Evolutionary conservation across 306 rosid species (phyloP).

Genomic region (Pachyrhizus erosus): DNA sequence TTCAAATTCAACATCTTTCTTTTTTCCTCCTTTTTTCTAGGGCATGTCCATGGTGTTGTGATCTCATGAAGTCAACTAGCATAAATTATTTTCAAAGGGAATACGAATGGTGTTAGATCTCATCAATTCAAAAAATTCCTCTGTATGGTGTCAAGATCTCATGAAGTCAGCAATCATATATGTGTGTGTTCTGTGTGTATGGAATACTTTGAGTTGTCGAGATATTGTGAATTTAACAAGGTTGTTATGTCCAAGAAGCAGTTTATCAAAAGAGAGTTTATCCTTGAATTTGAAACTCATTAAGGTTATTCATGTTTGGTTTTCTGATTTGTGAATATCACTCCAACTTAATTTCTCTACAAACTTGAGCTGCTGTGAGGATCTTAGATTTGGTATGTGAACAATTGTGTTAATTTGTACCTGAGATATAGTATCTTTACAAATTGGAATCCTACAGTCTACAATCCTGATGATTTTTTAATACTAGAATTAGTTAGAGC

Average conservation of each 20-base stretch:
- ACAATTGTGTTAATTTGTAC: background rate
- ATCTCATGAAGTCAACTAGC: background rate
- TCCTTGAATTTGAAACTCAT: background rate
- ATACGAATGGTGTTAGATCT: constrained; percentile 6
- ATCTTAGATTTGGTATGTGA: constrained; percentile 6
- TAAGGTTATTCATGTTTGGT: too few species aligned
- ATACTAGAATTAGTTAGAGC: constrained; percentile 18
- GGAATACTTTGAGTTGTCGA: background rate
- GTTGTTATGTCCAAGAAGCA: constrained; percentile 9
- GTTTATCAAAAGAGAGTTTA: background rate
- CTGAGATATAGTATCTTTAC: background rate
- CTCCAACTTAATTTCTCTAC: background rate
- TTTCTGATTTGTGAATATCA: background rate
- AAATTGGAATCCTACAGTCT: background rate
- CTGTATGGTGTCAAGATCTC: background rate
- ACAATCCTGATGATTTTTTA: background rate
- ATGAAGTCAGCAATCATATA: background rate
- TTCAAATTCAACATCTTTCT: background rate
- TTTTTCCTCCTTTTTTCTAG: background rate
- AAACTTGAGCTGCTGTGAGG: background rate
- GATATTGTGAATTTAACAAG: background rate
- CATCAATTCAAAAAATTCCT: background rate
- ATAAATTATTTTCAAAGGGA: background rate
- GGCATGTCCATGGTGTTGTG: background rate
- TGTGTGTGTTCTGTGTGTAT: too few species aligned